These are phyloP conservation scores for Durusdinium trenchii DNA, from an alignment of 73 alveolate genomes.

Conservation along the genomic window DNA sequence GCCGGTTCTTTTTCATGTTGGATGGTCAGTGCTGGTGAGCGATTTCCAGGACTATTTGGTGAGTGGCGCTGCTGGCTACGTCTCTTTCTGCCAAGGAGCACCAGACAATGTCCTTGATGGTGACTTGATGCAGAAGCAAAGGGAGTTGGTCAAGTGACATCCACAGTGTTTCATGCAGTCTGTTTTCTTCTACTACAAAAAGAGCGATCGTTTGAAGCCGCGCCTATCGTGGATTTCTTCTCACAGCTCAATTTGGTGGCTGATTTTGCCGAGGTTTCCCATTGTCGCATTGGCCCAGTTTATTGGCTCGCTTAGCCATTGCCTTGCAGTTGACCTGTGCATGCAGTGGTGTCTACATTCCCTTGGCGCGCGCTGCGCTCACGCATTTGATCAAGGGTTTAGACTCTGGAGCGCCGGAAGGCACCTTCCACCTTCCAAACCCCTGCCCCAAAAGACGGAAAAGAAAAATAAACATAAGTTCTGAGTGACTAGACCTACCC, in stretches of 20 bases:
- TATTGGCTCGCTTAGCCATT: slow-evolving; percentile 72
- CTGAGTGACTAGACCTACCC: too few species aligned
- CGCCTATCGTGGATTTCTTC: background rate
- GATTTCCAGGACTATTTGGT: slow-evolving; percentile 47
- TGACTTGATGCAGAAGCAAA: background rate
- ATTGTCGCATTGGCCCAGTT: slow-evolving; percentile 64
- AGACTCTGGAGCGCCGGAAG: slow-evolving; percentile 53
- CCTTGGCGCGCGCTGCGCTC: slow-evolving; percentile 76
- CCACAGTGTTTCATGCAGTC: background rate
- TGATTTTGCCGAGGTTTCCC: slow-evolving; percentile 82
- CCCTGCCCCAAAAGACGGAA: background rate
- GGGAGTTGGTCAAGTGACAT: background rate
- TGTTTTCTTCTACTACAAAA: too few species aligned
- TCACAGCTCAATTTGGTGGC: too few species aligned
- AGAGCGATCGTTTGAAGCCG: background rate
- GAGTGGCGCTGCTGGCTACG: slow-evolving; percentile 86
- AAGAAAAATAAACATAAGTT: background rate
- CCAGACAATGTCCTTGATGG: slow-evolving; percentile 91
- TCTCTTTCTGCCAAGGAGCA: slow-evolving; percentile 78
- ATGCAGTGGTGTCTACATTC: slow-evolving; percentile 86
- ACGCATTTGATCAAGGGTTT: slow-evolving; percentile 29
- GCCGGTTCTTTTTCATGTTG: too few species aligned
- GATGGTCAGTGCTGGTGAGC: too few species aligned
- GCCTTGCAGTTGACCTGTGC: slow-evolving; percentile 82
- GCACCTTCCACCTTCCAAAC: background rate